These are phyloP conservation scores for Termitomyces eurrhizus DNA, from an alignment of 768 basidiomycete species.

Conservation along the genomic window DNA sequence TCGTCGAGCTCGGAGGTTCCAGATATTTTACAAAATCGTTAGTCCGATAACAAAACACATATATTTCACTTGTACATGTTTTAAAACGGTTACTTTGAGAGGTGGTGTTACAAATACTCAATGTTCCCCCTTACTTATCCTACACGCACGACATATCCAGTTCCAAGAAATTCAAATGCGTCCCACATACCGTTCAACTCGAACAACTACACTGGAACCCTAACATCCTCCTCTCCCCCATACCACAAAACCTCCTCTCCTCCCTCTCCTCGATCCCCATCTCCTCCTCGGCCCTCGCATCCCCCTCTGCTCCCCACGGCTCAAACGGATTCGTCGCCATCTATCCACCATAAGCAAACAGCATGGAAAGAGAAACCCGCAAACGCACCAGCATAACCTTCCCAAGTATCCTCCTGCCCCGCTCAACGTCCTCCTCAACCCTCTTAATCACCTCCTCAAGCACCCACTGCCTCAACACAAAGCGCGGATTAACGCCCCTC, in stretches of 20 bases:
- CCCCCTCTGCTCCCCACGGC: slow-evolving; percentile 78
- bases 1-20: too few species aligned
- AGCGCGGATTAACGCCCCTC: slow-evolving; percentile 76
- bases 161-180: too few species aligned
- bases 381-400: slow-evolving; percentile 76
- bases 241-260: slow-evolving; percentile 71
- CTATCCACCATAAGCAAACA: slow-evolving; percentile 29
- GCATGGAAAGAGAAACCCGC: neutral
- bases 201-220: slow-evolving; percentile 96
- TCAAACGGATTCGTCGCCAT: slow-evolving; percentile 89
- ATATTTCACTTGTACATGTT: too few species aligned
- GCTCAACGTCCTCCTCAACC: slow-evolving; percentile 61
- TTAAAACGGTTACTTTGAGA: too few species aligned
- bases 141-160: too few species aligned
- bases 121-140: too few species aligned
- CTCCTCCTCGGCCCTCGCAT: slow-evolving; percentile 30
- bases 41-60: too few species aligned
- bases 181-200: slow-evolving; percentile 39
- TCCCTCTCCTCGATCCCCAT: slow-evolving; percentile 59
- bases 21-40: too few species aligned
- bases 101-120: too few species aligned
- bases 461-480: slow-evolving; percentile 93
- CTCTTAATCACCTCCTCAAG: slow-evolving; percentile 87
- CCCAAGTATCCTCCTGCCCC: slow-evolving; percentile 64
- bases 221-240: slow-evolving; percentile 71